phyloP scores from a whole-genome alignment of 2,329 filamentous ascomycete genomes.

The Aspergillus tanneri region DNA sequence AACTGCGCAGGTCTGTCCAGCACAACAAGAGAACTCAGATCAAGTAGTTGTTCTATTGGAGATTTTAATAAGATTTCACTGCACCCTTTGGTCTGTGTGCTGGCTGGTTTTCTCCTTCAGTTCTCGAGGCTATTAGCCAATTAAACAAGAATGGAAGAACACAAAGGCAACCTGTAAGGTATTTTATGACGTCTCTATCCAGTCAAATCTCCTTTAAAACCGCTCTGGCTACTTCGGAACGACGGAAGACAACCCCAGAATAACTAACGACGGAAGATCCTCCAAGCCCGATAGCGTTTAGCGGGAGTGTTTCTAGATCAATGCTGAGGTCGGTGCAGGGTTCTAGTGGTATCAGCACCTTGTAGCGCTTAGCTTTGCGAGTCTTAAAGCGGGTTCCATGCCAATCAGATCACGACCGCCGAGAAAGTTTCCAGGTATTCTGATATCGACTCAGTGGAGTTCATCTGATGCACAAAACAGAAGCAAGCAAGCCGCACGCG shows the following conservation, averaged over 20 bases:
- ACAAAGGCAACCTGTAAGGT: constrained; percentile 9
- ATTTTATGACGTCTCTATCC: constrained; percentile 13
- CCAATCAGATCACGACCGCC: constrained; percentile 20
- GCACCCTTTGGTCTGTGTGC: background rate
- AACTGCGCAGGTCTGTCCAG: constrained; percentile 11
- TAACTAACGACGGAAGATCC: constrained; percentile 10
- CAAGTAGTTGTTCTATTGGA: background rate
- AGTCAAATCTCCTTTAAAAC: constrained; percentile 13
- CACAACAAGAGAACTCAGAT: constrained; percentile 8
- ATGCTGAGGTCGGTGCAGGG: constrained; percentile 21
- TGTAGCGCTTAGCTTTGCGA: constrained; percentile 19
- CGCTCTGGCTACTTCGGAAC: constrained; percentile 10
- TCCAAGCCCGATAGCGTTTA: constrained; percentile 24
- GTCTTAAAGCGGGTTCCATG: constrained; percentile 18
- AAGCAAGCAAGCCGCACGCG: constrained; percentile 8
- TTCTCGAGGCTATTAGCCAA: constrained; percentile 16
- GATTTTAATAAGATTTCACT: background rate
- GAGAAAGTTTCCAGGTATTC: constrained; percentile 1
- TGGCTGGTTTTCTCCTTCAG: background rate
- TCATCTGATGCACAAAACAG: constrained; percentile 10
- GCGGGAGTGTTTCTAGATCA: constrained; percentile 19
- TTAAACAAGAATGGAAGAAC: constrained; percentile 6
- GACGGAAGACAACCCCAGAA: constrained; percentile 8
- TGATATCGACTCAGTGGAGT: constrained; percentile 4
- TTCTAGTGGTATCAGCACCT: constrained; percentile 21